These are phyloP conservation scores for Cydonia oblonga DNA, from an alignment of 331 rosid genomes.

Conservation along the genomic window DNA sequence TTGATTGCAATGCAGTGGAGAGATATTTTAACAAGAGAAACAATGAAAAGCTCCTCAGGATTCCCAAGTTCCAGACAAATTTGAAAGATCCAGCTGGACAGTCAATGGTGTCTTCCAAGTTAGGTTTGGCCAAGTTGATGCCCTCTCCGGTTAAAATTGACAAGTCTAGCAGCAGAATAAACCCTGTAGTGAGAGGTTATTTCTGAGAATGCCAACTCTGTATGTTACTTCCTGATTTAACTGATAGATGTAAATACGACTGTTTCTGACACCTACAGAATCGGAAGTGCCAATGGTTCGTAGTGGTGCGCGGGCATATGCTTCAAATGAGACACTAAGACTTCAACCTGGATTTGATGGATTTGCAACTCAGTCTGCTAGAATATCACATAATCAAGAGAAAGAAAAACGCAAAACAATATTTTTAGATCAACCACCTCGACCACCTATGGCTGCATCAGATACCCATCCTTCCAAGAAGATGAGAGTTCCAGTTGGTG, in stretches of 20 bases:
- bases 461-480: constrained; percentile 24
- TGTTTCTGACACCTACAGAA: not conserved
- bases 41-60: constrained; percentile 4
- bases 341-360: constrained; percentile 4
- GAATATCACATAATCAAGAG: constrained; percentile 2
- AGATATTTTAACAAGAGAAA: constrained; percentile 31
- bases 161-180: not conserved
- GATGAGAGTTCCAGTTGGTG: constrained; percentile 25
- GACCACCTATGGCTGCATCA: constrained; percentile 4
- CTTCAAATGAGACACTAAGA: not conserved
- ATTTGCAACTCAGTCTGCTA: constrained; percentile 8
- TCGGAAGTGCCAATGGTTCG: not conserved
- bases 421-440: constrained; percentile 6
- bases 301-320: not conserved
- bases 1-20: constrained; percentile 34
- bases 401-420: constrained; percentile 23
- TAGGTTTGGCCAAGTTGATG: not conserved
- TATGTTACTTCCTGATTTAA: not conserved
- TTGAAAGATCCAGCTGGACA: not conserved
- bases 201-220: not conserved
- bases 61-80: not conserved
- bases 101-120: constrained; percentile 1
- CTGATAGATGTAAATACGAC: not conserved
- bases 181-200: constrained; percentile 6
- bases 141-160: not conserved